Evolutionary conservation across 2,329 filamentous ascomycete species (phyloP).

Genomic region (Triangularia setosa): DNA sequence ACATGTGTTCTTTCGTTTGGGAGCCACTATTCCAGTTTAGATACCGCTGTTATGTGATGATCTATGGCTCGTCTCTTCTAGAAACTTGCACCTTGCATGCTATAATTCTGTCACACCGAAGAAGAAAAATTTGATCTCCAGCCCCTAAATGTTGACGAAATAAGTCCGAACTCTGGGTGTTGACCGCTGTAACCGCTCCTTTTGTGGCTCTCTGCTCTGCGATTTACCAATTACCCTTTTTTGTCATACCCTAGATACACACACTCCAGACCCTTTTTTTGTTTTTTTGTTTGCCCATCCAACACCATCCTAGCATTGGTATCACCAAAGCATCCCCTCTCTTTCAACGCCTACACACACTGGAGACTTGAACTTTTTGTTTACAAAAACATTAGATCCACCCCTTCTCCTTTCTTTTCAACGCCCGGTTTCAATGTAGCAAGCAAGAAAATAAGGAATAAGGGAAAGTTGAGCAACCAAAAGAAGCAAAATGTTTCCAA

Average conservation of each 20-base stretch:
- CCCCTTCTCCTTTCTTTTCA: too few relatives aligned
- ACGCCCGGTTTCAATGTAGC: too few relatives aligned
- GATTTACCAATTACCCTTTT: background rate
- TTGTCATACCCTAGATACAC: background rate
- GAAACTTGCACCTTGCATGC: background rate
- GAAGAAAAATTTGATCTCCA: background rate
- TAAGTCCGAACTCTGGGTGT: background rate
- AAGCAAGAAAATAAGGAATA: background rate
- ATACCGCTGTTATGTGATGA: background rate
- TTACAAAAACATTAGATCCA: too few relatives aligned
- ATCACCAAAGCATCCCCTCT: too few relatives aligned
- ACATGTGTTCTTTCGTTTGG: too few relatives aligned
- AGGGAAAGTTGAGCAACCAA: too few relatives aligned
- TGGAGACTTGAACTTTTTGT: too few relatives aligned
- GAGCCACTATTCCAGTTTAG: background rate
- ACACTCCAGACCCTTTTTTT: background rate
- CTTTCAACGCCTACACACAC: too few relatives aligned
- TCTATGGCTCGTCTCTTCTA: background rate
- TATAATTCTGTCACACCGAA: background rate
- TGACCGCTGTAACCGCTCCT: background rate
- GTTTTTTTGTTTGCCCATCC: too few relatives aligned
- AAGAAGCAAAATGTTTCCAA: constrained; percentile 24
- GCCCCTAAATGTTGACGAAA: background rate
- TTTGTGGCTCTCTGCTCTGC: background rate
- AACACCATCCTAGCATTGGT: too few relatives aligned